Evolutionary conservation across 2,329 filamentous ascomycete species (phyloP).

Genomic region (Zymoseptoria pseudotritici): DNA sequence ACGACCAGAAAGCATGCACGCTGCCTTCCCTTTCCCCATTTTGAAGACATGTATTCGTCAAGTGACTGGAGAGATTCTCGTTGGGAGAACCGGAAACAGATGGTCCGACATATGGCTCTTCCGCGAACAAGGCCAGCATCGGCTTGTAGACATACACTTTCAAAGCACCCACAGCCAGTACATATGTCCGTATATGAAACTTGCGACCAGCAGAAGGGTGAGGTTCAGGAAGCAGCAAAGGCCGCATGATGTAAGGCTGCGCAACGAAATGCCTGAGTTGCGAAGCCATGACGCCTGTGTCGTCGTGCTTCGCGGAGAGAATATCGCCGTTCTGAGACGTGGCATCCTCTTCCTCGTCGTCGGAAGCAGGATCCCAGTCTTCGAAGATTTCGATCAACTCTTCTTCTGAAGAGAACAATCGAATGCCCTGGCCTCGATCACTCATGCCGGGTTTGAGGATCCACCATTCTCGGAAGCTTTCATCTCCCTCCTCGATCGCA

Average conservation of each 20-base stretch:
- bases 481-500: conserved; percentile 28
- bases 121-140: conserved; percentile 91
- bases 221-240: conserved; percentile 56
- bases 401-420: conserved; percentile 76
- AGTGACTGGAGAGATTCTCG: conserved; percentile 62
- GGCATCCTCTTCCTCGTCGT: conserved; percentile 53
- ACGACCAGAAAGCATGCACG: conserved; percentile 67
- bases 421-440: conserved; percentile 87
- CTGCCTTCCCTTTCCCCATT: conserved; percentile 49
- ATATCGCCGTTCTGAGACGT: conserved; percentile 10
- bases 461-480: conserved; percentile 67
- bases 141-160: conserved; percentile 77
- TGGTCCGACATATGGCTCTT: conserved; percentile 62
- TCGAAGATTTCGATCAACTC: conserved; percentile 86
- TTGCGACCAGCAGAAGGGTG: conserved; percentile 57
- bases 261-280: conserved; percentile 94
- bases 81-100: conserved; percentile 34
- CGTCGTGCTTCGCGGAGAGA: conserved; percentile 22
- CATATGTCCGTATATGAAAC: conserved; percentile 92
- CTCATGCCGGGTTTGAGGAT: conserved; percentile 98
- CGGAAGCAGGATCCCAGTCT: conserved; percentile 73
- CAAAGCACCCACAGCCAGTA: conserved; percentile 70
- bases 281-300: conserved; percentile 65
- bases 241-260: conserved; percentile 88
- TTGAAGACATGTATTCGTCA: conserved; percentile 95